A percentile compares a stretch with the other conserved stretches of the same genome.
Conservation (phyloP, 352 stramenopile genomes). For the Globisporangium polare region DNA sequence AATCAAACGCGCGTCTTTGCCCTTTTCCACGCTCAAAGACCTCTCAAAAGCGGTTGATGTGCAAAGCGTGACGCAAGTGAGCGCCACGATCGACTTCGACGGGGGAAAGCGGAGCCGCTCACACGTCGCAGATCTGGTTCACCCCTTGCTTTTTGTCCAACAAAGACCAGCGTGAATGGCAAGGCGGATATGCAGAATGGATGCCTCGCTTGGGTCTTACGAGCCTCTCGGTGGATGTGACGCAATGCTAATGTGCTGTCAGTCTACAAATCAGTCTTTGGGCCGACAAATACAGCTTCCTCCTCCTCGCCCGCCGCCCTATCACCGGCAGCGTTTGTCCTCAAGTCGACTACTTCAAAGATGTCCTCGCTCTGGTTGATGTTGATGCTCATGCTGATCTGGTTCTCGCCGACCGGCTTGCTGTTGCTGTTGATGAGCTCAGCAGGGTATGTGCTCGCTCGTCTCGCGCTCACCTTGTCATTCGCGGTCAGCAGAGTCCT, state of each 20-base stretch:
- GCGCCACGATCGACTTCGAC: not conserved
- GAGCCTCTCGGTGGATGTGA: no score
- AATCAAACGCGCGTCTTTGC: conserved; percentile 30
- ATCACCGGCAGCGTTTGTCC: not conserved
- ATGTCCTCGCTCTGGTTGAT: conserved; percentile 57
- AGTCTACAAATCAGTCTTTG: conserved; percentile 6
- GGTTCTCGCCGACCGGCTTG: conserved; percentile 17
- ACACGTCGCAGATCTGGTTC: conserved; percentile 18
- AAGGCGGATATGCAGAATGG: no score
- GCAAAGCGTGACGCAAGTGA: not conserved
- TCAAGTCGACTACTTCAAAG: conserved; percentile 32
- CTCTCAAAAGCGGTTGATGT: not conserved
- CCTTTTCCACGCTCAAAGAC: conserved; percentile 4
- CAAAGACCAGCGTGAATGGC: no score
- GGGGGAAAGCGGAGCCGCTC: not conserved
- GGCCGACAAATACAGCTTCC: conserved; percentile 38
- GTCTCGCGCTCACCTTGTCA: conserved; percentile 14
- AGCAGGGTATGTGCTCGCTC: conserved; percentile 14
- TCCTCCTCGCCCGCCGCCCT: not conserved
- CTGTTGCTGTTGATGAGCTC: conserved; percentile 6
- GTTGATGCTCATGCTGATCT: conserved; percentile 30
- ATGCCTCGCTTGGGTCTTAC: not conserved
- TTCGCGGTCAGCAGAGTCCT: not conserved
- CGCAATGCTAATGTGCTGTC: not conserved
- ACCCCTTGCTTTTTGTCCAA: not conserved